phyloP scores from a whole-genome alignment of 495 filamentous ascomycete species.

The Talaromyces proteolyticus region DNA sequence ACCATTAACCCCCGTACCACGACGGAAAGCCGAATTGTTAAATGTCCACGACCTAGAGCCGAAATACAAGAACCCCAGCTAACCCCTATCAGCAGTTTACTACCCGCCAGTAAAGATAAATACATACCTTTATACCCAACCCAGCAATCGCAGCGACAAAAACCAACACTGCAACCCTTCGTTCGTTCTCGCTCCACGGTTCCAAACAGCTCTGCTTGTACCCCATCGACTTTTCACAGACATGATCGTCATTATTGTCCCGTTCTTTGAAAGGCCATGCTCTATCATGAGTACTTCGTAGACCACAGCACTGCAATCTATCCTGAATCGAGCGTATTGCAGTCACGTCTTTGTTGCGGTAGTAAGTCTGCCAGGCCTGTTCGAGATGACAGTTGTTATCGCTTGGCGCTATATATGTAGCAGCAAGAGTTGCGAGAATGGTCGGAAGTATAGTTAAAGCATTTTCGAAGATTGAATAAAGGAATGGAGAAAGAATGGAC shows the following conservation, averaged over 20 bases:
- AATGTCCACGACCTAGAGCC: neutral
- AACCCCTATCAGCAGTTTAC: neutral
- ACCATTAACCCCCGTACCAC: neutral
- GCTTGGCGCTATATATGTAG: conserved; percentile 45
- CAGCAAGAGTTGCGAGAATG: conserved; percentile 49
- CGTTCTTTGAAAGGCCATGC: conserved; percentile 51
- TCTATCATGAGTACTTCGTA: conserved; percentile 46
- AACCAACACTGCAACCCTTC: conserved; percentile 18
- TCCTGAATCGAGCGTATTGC: conserved; percentile 59
- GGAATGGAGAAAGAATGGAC: neutral
- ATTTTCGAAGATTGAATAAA: conserved; percentile 12
- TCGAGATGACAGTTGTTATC: conserved; percentile 47
- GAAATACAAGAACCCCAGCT: neutral
- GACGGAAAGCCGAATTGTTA: neutral
- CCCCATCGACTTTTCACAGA: conserved; percentile 21
- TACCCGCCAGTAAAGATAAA: neutral
- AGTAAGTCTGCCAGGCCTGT: conserved; percentile 47
- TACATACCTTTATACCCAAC: conserved; percentile 15
- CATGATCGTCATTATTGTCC: conserved; percentile 20
- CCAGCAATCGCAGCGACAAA: conserved; percentile 19
- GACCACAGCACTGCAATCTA: conserved; percentile 58
- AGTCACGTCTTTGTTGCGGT: conserved; percentile 34
- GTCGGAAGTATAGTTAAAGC: conserved; percentile 42
- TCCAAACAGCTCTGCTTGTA: conserved; percentile 20
- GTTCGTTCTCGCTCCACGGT: conserved; percentile 20